These are phyloP conservation scores for Colletotrichum sidae DNA, from an alignment of 2,329 filamentous ascomycete species.

Conservation along the genomic window DNA sequence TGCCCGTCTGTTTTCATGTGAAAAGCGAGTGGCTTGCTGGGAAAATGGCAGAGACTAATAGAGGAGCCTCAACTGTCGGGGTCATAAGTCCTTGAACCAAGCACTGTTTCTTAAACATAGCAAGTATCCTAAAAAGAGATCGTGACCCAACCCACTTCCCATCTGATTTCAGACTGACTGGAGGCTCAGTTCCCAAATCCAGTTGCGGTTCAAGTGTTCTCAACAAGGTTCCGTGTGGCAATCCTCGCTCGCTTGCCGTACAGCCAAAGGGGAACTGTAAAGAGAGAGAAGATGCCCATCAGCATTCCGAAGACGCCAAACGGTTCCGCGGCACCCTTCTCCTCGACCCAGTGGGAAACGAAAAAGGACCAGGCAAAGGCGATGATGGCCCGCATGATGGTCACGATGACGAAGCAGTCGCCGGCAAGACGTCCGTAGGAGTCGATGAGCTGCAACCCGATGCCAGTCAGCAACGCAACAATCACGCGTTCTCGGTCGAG, in stretches of 20 bases:
- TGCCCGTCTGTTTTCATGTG: too few species aligned
- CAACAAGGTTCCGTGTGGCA: constrained; percentile 41
- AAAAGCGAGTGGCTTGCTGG: too few species aligned
- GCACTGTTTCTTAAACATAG: too few species aligned
- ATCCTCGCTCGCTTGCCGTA: constrained; percentile 52
- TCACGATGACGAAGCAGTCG: constrained; percentile 66
- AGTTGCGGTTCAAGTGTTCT: not conserved
- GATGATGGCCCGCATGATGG: constrained; percentile 59
- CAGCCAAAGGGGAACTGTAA: constrained; percentile 49
- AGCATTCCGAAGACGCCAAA: constrained; percentile 66
- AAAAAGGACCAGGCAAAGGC: constrained; percentile 68
- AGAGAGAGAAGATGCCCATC: constrained; percentile 59
- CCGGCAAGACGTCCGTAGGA: constrained; percentile 58
- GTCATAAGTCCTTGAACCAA: too few species aligned
- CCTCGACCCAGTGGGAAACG: constrained; percentile 58
- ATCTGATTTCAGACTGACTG: too few species aligned
- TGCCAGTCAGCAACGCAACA: not conserved
- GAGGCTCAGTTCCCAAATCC: too few species aligned
- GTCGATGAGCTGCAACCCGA: constrained; percentile 58
- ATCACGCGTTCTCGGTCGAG: not conserved
- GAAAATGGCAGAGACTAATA: too few species aligned
- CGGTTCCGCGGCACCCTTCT: constrained; percentile 56
- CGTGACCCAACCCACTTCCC: too few species aligned
- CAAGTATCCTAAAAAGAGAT: too few species aligned
- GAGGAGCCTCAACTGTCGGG: too few species aligned